These are phyloP conservation scores for Yamadazyma philogaea DNA, from an alignment of 805 yeast species.

Conservation along the genomic window DNA sequence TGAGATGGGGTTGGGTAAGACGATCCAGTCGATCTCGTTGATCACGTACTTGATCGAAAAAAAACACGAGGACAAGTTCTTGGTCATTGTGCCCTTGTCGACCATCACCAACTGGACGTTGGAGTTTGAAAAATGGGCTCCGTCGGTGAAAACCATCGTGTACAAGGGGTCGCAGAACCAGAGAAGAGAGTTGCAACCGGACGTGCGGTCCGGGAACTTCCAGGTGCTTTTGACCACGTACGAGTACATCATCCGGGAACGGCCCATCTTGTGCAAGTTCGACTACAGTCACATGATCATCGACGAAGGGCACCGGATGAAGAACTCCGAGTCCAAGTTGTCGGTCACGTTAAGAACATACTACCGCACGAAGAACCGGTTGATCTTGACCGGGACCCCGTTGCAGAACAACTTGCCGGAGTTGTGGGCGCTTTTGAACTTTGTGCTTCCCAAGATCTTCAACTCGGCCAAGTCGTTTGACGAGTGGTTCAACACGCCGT, in stretches of 20 bases:
- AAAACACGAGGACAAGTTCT: slow-evolving; percentile 67
- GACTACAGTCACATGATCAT: slow-evolving; percentile 85
- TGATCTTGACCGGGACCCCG: slow-evolving; percentile 86
- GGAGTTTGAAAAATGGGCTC: slow-evolving; percentile 89
- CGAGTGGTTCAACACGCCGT: slow-evolving; percentile 89
- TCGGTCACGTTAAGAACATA: slow-evolving; percentile 68
- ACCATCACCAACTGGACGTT: slow-evolving; percentile 83
- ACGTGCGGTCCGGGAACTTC: slow-evolving; percentile 65
- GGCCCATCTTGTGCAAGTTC: slow-evolving; percentile 64
- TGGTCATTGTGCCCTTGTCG: slow-evolving; percentile 80
- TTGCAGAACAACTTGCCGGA: slow-evolving; percentile 82
- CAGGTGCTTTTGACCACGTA: slow-evolving; percentile 77
- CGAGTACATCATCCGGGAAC: slow-evolving; percentile 77
- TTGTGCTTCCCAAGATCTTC: slow-evolving; percentile 79
- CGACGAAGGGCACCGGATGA: slow-evolving; percentile 90
- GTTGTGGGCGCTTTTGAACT: slow-evolving; percentile 79
- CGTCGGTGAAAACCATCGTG: slow-evolving; percentile 64
- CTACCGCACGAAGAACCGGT: slow-evolving; percentile 71
- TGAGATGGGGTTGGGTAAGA: slow-evolving; percentile 68
- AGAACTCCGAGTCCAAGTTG: slow-evolving; percentile 70
- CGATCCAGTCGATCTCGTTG: slow-evolving; percentile 75
- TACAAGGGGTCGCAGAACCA: slow-evolving; percentile 77
- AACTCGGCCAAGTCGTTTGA: slow-evolving; percentile 83
- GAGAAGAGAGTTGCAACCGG: slow-evolving; percentile 63
- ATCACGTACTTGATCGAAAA: slow-evolving; percentile 66